A percentile compares a stretch with the other conserved stretches of the same genome.
Evolutionary conservation across 2,329 filamentous ascomycete species (phyloP).

Genomic region (Rutstroemia sp.): DNA sequence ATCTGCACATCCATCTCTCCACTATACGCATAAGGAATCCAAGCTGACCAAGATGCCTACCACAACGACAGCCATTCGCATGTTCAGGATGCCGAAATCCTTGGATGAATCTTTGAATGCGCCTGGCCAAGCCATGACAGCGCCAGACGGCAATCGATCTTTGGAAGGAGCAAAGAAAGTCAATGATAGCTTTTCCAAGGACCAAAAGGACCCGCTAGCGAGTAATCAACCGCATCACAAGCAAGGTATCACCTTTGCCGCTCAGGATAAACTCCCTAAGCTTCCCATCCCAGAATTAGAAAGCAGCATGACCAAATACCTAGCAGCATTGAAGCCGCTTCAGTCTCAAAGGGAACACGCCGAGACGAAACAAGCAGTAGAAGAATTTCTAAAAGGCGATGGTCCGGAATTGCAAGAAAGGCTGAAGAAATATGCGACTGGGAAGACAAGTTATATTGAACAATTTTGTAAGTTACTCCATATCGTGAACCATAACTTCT

Average conservation of each 20-base stretch:
- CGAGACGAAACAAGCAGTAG: conserved; percentile 71
- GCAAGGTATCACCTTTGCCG: conserved; percentile 75
- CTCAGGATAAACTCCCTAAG: conserved; percentile 83
- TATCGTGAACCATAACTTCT: background rate
- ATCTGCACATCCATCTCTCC: conserved; percentile 73
- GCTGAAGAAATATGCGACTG: conserved; percentile 81
- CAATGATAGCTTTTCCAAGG: conserved; percentile 38
- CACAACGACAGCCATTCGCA: conserved; percentile 57
- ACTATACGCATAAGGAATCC: conserved; percentile 53
- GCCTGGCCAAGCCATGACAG: conserved; percentile 15
- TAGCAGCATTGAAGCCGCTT: conserved; percentile 71
- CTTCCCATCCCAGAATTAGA: conserved; percentile 88
- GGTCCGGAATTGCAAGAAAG: conserved; percentile 82
- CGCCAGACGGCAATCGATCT: conserved; percentile 31
- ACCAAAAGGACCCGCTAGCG: conserved; percentile 40
- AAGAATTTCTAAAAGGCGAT: conserved; percentile 74
- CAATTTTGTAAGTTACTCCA: conserved; percentile 74
- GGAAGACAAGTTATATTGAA: conserved; percentile 93
- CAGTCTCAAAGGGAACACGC: conserved; percentile 75
- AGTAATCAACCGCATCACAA: conserved; percentile 41
- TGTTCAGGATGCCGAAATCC: conserved; percentile 65
- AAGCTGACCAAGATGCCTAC: conserved; percentile 51
- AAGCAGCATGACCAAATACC: conserved; percentile 68
- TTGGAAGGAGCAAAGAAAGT: conserved; percentile 46
- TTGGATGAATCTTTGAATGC: conserved; percentile 61